Percentiles rank a stretch among this genome's conserved stretches.
phyloP scores from a whole-genome alignment of 164 flowering plant species.

The Umbellularia californica region DNA sequence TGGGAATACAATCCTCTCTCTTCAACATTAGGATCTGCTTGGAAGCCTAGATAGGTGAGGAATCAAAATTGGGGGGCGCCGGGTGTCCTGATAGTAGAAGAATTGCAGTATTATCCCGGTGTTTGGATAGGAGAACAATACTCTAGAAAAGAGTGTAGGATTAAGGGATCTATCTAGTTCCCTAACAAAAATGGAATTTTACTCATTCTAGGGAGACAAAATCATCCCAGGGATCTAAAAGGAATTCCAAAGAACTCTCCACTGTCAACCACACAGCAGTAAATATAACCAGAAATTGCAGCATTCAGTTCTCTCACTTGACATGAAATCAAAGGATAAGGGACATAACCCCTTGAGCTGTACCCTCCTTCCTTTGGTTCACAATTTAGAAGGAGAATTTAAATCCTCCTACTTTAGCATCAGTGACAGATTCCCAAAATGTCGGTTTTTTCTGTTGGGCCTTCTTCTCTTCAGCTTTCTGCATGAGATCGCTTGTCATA shows the following conservation, averaged over 20 bases:
- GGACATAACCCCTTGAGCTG: not conserved
- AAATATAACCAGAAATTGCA: not conserved
- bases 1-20: not conserved
- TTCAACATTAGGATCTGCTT: not conserved
- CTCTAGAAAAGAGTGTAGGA: not conserved
- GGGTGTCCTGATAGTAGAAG: not conserved
- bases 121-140: too few relatives aligned
- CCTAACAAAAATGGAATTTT: not conserved
- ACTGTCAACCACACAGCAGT: not conserved
- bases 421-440: conserved; percentile 89
- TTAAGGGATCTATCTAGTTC: not conserved
- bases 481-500: conserved; percentile 45
- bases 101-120: too few relatives aligned
- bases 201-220: not conserved
- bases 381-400: conserved; percentile 64
- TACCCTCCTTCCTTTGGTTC: not conserved
- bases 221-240: not conserved
- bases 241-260: not conserved
- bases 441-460: conserved; percentile 51
- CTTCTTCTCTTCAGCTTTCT: conserved; percentile 56
- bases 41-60: not conserved
- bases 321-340: not conserved
- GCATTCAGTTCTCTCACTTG: not conserved
- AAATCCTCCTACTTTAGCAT: conserved; percentile 77
- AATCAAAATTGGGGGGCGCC: not conserved